A percentile compares a stretch with the other conserved stretches of the same genome.
Evolutionary conservation across 805 yeast genomes (phyloP).

Genomic region (Ogataea polymorpha): DNA sequence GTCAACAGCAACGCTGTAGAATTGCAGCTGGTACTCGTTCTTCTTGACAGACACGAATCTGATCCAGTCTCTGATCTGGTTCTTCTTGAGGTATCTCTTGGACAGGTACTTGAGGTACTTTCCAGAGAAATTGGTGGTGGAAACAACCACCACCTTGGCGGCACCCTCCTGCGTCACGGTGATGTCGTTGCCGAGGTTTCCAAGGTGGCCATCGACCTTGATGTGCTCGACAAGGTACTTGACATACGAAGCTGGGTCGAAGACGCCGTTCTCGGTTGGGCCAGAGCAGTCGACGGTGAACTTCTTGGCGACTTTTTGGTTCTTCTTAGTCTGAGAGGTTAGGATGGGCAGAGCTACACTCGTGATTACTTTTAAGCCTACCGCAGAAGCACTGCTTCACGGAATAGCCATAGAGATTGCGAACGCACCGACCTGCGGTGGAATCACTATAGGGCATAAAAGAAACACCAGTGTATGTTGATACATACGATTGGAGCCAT

Average conservation of each 20-base stretch:
- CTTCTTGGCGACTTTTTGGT: constrained; percentile 74
- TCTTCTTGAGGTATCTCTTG: constrained; percentile 99
- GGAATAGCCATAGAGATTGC: constrained; percentile 14
- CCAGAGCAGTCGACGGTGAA: constrained; percentile 95
- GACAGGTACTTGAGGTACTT: constrained; percentile 99
- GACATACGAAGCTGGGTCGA: constrained; percentile 96
- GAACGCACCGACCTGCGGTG: constrained; percentile 17
- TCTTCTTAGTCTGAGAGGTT: constrained; percentile 64
- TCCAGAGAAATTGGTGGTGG: constrained; percentile 97
- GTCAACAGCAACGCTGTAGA: constrained; percentile 95
- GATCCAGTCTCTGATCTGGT: constrained; percentile 99
- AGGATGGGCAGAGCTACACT: constrained; percentile 7
- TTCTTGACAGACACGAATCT: constrained; percentile 95
- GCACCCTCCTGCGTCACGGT: constrained; percentile 82
- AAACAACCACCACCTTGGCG: constrained; percentile 82
- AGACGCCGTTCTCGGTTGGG: constrained; percentile 96
- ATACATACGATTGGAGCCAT: constrained; percentile 39
- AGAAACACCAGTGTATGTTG: constrained; percentile 10
- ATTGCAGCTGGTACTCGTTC: constrained; percentile 95
- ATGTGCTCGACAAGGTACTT: constrained; percentile 98
- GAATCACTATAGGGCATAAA: constrained; percentile 31
- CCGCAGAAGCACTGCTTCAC: constrained; percentile 17
- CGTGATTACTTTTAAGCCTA: constrained; percentile 18
- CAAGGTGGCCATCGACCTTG: constrained; percentile 95
- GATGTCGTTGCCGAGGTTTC: constrained; percentile 96